Base-by-base conservation (phyloP, 306 rosid genomes). In the Ormosia emarginata region DNA sequence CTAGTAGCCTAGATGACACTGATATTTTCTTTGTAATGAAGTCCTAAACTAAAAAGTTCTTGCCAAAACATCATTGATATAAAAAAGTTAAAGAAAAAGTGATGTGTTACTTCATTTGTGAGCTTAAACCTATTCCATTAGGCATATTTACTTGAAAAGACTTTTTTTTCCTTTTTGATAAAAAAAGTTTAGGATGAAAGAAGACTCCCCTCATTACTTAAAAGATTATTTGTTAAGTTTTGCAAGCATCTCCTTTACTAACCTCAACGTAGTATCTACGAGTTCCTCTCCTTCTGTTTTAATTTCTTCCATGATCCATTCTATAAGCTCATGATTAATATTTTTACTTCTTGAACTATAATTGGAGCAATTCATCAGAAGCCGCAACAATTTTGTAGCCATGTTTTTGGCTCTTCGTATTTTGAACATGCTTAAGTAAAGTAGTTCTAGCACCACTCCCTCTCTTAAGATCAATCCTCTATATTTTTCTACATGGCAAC, bases 371-470 rank as follows among this genome's bases (percentile, higher is more conserved):
- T 90, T 97, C 79, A 92, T 89, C 55, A 92, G 81, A 40, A 92
- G 95, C 61, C 89, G 69, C 80, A 92, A 32, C 86, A 90, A n/a
- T 56, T 94, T 88, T 36, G 72, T 15, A 17, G 98, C 90, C 80
- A 55, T 59, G 13, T 72, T 63, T 78, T 83, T 90, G 8, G 92
- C 95, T 44, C 86, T 79, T 87, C 88, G 8, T 2, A 97, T 90
- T 55, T 97, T 97, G 18, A 90, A 94, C 74, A 89, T 87, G 0
- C 90, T 90, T 81, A 94, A 78, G 90, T 94, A 94, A 81, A 94
- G 97, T 85, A 92, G 79, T 9, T 95, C 92, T 0, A 94, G 97
- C 92, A 94, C 88, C 29, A 87, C 95, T n/a, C 98, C 98, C 59
- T 90, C 95, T 77, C 87, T 83, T 74, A 94, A 59, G 12, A 90